Conservation (phyloP, 495 filamentous ascomycete species). For the Aspergillus leporis region DNA sequence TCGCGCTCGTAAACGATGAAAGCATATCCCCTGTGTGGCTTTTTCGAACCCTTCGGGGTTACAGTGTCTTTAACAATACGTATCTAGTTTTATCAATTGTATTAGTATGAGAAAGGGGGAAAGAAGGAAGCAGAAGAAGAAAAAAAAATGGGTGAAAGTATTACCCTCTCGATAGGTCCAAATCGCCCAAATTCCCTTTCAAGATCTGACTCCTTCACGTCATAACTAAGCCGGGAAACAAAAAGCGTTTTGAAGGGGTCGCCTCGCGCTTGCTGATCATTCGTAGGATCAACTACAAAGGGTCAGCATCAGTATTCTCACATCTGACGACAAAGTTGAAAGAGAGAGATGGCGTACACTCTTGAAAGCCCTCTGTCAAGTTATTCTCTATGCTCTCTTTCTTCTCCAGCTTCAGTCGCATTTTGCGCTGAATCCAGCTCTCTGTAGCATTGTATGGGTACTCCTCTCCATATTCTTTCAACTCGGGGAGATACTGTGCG, state of each 20-base stretch:
- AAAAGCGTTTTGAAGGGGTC: constrained; percentile 96
- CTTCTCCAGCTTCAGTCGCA: constrained; percentile 78
- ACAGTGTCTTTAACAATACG: constrained; percentile 73
- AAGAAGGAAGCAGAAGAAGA: too few species aligned
- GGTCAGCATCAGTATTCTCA: constrained; percentile 12
- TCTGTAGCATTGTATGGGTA: constrained; percentile 82
- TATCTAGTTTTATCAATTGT: constrained; percentile 59
- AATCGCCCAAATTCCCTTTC: constrained; percentile 94
- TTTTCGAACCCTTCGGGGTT: constrained; percentile 75
- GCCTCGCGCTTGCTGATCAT: constrained; percentile 79
- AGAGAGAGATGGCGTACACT: constrained; percentile 61
- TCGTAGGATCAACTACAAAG: constrained; percentile 60
- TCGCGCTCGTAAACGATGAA: constrained; percentile 97
- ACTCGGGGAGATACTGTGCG: constrained; percentile 67
- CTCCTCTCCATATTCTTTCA: constrained; percentile 69
- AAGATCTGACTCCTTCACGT: constrained; percentile 83
- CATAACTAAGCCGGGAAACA: constrained; percentile 85
- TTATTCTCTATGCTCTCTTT: constrained; percentile 62
- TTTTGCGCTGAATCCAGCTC: constrained; percentile 85
- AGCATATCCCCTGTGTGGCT: constrained; percentile 86
- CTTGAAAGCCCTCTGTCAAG: constrained; percentile 62
- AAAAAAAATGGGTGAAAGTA: background rate
- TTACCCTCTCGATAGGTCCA: constrained; percentile 89
- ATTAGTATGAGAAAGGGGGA: constrained; percentile 2
- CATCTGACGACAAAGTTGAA: background rate